Percentiles rank a stretch among this genome's conserved stretches.
These are phyloP conservation scores for Mycena galopus DNA, from an alignment of 768 basidiomycete species.

Conservation along the genomic window DNA sequence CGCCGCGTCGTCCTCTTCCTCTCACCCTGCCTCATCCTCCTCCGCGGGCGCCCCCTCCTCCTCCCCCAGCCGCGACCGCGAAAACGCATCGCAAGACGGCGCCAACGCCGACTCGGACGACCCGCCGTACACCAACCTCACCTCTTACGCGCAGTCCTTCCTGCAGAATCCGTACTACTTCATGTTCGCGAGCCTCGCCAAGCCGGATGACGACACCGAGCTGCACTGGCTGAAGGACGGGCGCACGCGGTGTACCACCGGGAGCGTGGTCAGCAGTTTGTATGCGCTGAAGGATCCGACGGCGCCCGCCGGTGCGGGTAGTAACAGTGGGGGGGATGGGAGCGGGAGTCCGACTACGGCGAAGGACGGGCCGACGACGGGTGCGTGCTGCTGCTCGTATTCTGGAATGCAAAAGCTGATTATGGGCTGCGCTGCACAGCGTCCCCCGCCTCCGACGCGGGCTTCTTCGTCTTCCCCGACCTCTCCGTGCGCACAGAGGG, in stretches of 20 bases:
- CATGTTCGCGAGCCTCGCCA: conserved; percentile 93
- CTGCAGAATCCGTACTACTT: conserved; percentile 96
- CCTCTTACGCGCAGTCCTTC: conserved; percentile 69
- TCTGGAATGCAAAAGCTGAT: not conserved
- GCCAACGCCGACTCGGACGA: conserved; percentile 37
- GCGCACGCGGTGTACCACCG: conserved; percentile 91
- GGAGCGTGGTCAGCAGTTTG: conserved; percentile 89
- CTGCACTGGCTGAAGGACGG: conserved; percentile 92
- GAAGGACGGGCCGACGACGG: conserved; percentile 45
- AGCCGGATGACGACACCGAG: conserved; percentile 91
- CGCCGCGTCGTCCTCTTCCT: not conserved
- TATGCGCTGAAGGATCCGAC: conserved; percentile 88
- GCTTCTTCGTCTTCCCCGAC: conserved; percentile 97
- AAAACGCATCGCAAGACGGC: conserved; percentile 33
- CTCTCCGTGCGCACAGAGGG: conserved; percentile 94
- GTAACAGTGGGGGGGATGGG: conserved; percentile 37
- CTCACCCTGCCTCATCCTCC: conserved; percentile 10
- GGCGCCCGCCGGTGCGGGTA: not conserved
- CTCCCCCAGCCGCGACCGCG: conserved; percentile 14
- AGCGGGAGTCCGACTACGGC: too few species aligned
- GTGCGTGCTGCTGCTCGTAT: not conserved
- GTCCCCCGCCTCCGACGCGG: conserved; percentile 72
- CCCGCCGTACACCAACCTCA: conserved; percentile 48
- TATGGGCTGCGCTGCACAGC: too few species aligned
- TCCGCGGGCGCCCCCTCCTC: conserved; percentile 9